Percentiles rank a stretch among this genome's conserved stretches.
These are phyloP conservation scores for Basipetospora sp. DNA, from an alignment of 2,329 filamentous ascomycete genomes.

Conservation along the genomic window DNA sequence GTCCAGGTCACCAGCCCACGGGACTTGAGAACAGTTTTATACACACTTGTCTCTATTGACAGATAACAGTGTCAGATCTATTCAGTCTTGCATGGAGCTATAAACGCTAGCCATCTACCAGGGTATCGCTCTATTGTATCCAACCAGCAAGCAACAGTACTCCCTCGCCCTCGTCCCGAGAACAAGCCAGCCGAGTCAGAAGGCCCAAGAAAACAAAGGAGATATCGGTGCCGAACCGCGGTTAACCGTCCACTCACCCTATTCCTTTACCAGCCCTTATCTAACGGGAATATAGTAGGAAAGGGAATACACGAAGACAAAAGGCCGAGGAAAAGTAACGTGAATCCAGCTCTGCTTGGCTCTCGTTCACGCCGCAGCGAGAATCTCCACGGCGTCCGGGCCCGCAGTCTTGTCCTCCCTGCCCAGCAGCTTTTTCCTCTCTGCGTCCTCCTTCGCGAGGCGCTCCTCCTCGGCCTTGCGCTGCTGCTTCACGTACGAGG, in stretches of 20 bases:
- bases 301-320: too few species aligned
- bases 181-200: too few species aligned
- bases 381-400: slow-evolving; percentile 3
- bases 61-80: too few species aligned
- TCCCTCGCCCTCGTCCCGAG: too few species aligned
- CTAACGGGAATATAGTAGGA: too few species aligned
- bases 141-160: neutral
- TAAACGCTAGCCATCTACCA: neutral
- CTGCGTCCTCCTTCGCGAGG: slow-evolving; percentile 28
- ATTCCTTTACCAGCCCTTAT: too few species aligned
- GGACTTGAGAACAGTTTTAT: too few species aligned
- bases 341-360: too few species aligned
- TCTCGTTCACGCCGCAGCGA: neutral
- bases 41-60: too few species aligned
- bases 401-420: slow-evolving; percentile 1
- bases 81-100: too few species aligned
- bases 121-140: slow-evolving; percentile 4
- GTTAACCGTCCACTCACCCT: neutral
- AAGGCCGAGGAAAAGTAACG: too few species aligned
- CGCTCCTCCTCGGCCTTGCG: slow-evolving; percentile 31
- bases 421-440: slow-evolving; percentile 15
- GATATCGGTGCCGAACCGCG: neutral
- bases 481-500: slow-evolving; percentile 39
- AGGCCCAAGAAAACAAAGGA: neutral
- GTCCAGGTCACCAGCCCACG: too few species aligned